These are phyloP conservation scores for Venturia nashicola DNA, from an alignment of 2,329 filamentous ascomycete species.

Conservation along the genomic window DNA sequence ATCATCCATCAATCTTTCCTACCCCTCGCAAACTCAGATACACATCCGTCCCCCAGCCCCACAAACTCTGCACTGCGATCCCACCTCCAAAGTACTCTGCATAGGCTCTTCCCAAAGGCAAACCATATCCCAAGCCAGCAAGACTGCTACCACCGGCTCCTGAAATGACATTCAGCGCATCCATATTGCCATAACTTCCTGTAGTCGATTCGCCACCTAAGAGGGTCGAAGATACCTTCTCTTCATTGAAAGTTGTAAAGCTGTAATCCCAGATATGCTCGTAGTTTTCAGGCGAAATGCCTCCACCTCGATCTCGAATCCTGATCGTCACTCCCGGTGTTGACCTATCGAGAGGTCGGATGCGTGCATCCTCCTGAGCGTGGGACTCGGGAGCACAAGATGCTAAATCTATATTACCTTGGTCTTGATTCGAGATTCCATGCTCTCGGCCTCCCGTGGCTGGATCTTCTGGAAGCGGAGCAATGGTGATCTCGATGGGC, in stretches of 20 bases:
- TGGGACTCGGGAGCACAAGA: constrained; percentile 11
- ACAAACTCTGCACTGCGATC: constrained; percentile 87
- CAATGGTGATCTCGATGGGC: constrained; percentile 85
- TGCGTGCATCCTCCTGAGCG: constrained; percentile 13
- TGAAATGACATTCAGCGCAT: constrained; percentile 63
- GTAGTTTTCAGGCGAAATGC: constrained; percentile 73
- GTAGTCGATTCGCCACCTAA: constrained; percentile 19
- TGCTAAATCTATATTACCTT: constrained; percentile 24
- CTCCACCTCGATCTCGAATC: constrained; percentile 89
- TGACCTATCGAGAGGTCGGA: constrained; percentile 34
- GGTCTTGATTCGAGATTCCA: constrained; percentile 22
- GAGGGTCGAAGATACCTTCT: constrained; percentile 35
- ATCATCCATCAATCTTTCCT: constrained; percentile 22
- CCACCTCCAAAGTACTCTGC: constrained; percentile 97
- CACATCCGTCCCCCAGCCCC: constrained; percentile 75
- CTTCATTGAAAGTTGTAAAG: constrained; percentile 84
- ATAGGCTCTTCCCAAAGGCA: constrained; percentile 84
- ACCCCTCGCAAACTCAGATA: constrained; percentile 51
- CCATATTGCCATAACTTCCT: constrained; percentile 28
- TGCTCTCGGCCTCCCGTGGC: constrained; percentile 1
- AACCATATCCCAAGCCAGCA: constrained; percentile 82
- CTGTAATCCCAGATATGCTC: constrained; percentile 93
- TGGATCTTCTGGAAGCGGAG: constrained; percentile 47
- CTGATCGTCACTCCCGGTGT: constrained; percentile 83
- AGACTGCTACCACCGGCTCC: constrained; percentile 64